Base-by-base conservation (phyloP, 139 green algal species). In the Mychonastes homosphaera region DNA sequence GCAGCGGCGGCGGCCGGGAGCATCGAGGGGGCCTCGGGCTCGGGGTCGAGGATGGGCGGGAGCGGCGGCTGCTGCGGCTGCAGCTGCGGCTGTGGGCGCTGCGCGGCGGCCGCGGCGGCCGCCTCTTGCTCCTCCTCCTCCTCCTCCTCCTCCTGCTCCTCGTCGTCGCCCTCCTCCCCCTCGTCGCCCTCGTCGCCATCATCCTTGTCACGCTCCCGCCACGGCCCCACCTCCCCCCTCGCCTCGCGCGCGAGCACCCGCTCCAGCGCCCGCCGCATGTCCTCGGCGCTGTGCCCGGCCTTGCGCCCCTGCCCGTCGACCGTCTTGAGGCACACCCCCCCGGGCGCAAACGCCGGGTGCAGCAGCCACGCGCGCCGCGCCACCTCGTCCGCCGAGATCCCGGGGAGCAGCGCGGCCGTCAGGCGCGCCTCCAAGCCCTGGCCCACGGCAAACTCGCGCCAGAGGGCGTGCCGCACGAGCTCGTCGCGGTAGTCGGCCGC, bases 391-490 rank as follows among this genome's bases (percentile, higher is more conserved):
- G 40, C n/a, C 1, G 34, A 78, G 50, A 93, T 77, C 38, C 48
- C 53, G 21, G 71, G 65, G 41, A 86, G 56, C 56, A 90, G 63
- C 15, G 78, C 75, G 70, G 88, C 88, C 49, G 62, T 68, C 18
- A 95, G 72, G 2, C 76, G 74, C 12, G 80, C 80, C 56, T 95
- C 87, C 23, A 77, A 79, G 54, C 81, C 74, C 23, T 80, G 74
- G 27, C 80, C 73, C 73, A 63, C 24, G 12, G 77, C 80, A 13
- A 83, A 74, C 73, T 89, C 82, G 8, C 50, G 40, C 3, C 74
- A 30, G 33, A 87, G 62, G 60, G 89, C 94, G 64, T 93, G 79
- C 16, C 78, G 47, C 23, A 84, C 58, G 52, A 85, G 85, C 76
- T 92, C 84, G 29, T 83, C 82, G 4, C 80, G 40, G 30, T 85